These are phyloP conservation scores for Actinidia arguta DNA, from an alignment of 179 eudicot genomes.

Conservation along the genomic window DNA sequence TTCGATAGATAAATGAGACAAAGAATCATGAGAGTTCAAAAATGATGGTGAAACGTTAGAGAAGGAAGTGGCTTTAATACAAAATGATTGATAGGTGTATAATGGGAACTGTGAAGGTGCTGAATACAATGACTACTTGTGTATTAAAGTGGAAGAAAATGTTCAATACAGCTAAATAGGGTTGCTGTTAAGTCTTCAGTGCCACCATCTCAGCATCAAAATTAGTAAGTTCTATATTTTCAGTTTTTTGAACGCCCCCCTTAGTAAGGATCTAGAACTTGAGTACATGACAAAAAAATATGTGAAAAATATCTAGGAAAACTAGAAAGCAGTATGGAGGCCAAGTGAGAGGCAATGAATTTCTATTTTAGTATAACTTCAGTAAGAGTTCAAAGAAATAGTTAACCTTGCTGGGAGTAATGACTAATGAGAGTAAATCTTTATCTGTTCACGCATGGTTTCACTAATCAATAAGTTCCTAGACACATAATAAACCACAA, in stretches of 20 bases:
- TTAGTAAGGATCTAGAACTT: neutral
- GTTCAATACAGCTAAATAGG: neutral
- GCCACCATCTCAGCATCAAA: neutral
- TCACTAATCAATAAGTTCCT: too few relatives aligned
- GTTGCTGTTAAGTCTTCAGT: neutral
- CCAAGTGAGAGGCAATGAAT: slow-evolving; percentile 1
- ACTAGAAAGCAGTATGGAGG: neutral
- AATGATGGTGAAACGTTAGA: neutral
- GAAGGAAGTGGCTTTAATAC: too few relatives aligned
- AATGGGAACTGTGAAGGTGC: neutral
- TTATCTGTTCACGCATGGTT: too few relatives aligned
- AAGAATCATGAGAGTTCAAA: neutral
- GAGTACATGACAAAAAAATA: neutral
- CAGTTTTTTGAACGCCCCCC: neutral
- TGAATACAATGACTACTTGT: slow-evolving; percentile 2
- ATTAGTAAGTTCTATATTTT: neutral
- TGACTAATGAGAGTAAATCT: too few relatives aligned
- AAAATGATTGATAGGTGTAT: neutral
- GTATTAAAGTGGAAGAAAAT: neutral
- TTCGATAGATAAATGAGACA: neutral
- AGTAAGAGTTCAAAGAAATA: too few relatives aligned
- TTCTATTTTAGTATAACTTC: neutral
- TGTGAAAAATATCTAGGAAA: neutral
- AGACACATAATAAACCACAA: too few relatives aligned
- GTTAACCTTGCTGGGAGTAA: too few relatives aligned